A percentile compares a stretch with the other conserved stretches of the same genome.
phyloP scores from a whole-genome alignment of 331 rosid species.

The Erythrophleum ivorense region DNA sequence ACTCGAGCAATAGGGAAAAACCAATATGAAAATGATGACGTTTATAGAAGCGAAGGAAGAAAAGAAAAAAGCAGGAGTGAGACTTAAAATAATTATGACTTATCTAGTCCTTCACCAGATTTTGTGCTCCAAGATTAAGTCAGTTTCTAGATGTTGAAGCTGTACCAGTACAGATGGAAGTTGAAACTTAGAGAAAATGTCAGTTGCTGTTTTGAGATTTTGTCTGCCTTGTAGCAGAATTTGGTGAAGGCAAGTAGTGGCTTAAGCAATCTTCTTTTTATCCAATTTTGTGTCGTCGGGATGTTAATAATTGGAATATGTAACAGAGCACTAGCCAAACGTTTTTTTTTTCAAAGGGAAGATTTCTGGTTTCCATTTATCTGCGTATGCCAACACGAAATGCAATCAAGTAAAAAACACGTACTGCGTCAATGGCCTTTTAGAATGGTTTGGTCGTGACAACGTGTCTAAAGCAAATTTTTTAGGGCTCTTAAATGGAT shows the following conservation, averaged over 20 bases:
- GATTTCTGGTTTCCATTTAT: conserved; percentile 3
- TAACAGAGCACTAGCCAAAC: conserved; percentile 4
- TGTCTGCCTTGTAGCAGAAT: conserved; percentile 37
- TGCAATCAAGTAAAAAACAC: background rate
- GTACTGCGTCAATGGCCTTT: background rate
- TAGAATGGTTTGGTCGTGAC: background rate
- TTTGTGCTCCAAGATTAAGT: conserved; percentile 42
- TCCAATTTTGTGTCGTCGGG: conserved; percentile 40
- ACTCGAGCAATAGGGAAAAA: conserved; percentile 40
- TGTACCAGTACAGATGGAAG: conserved; percentile 38
- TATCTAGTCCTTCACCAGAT: conserved; percentile 39
- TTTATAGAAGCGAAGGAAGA: conserved; percentile 37
- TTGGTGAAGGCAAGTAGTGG: conserved; percentile 40
- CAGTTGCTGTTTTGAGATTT: conserved; percentile 39
- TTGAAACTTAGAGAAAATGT: conserved; percentile 50
- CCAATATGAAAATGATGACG: conserved; percentile 30
- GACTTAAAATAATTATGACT: conserved; percentile 44
- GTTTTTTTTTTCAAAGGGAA: background rate
- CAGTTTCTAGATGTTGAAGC: conserved; percentile 48
- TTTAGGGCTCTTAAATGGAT: background rate
- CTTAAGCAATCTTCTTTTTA: conserved; percentile 17
- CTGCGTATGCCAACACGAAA: background rate
- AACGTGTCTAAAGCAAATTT: background rate
- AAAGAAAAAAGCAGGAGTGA: conserved; percentile 50
- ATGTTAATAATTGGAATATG: conserved; percentile 34